Conservation (phyloP, 495 filamentous ascomycete genomes). For the Penicillium taxi region DNA sequence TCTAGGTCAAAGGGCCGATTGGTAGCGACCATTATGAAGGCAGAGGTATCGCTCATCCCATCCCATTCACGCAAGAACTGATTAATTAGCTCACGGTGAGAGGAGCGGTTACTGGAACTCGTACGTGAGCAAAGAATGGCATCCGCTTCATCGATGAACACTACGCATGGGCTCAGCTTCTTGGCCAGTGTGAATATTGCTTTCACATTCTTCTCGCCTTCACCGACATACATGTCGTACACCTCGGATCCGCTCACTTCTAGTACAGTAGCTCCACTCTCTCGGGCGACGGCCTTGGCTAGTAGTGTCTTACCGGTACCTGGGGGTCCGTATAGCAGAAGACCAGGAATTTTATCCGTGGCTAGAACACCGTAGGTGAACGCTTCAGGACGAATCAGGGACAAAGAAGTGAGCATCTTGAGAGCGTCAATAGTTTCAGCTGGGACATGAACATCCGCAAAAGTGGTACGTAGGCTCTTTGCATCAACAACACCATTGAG, state of each 20-base stretch:
- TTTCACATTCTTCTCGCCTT: constrained; percentile 93
- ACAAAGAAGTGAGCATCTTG: constrained; percentile 82
- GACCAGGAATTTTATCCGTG: constrained; percentile 80
- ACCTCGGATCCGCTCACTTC: constrained; percentile 68
- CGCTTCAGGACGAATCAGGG: constrained; percentile 81
- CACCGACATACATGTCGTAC: constrained; percentile 93
- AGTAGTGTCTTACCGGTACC: constrained; percentile 94
- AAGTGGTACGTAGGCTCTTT: constrained; percentile 74
- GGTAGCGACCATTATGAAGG: constrained; percentile 99
- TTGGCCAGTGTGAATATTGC: constrained; percentile 87
- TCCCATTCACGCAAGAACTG: constrained; percentile 99
- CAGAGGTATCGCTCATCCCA: constrained; percentile 74
- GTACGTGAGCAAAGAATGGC: constrained; percentile 75
- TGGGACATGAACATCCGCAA: constrained; percentile 74
- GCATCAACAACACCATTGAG: constrained; percentile 75
- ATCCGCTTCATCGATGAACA: constrained; percentile 97
- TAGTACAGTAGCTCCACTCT: constrained; percentile 81
- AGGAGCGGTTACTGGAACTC: constrained; percentile 46
- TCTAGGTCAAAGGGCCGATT: constrained; percentile 94
- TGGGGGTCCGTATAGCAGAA: constrained; percentile 88
- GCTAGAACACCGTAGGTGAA: constrained; percentile 94
- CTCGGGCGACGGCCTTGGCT: constrained; percentile 92
- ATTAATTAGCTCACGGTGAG: constrained; percentile 87
- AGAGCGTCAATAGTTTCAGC: constrained; percentile 78
- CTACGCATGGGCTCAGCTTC: constrained; percentile 86